Percentiles rank a stretch among this genome's conserved stretches.
phyloP scores from a whole-genome alignment of 495 filamentous ascomycete species.

The Xylaria longipes region DNA sequence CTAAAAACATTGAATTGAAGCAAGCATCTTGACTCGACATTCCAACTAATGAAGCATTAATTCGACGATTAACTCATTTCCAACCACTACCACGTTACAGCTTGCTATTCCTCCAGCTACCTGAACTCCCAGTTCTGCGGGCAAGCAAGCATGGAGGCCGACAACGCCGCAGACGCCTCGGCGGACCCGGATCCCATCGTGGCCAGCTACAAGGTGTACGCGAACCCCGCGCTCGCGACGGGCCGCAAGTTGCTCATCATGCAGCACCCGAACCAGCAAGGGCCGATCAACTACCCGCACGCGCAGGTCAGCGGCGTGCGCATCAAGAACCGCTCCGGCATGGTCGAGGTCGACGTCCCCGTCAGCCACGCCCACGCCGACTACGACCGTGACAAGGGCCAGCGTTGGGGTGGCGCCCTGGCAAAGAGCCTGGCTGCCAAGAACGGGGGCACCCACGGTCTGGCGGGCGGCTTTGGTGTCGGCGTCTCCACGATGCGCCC shows the following conservation, averaged over 20 bases:
- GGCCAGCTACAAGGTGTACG: slow-evolving; percentile 55
- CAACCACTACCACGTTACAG: not conserved
- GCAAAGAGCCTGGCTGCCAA: slow-evolving; percentile 50
- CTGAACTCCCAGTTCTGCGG: not conserved
- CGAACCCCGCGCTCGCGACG: slow-evolving; percentile 49
- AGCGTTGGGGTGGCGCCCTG: slow-evolving; percentile 52
- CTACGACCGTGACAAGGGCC: slow-evolving; percentile 56
- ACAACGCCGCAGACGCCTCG: slow-evolving; percentile 19
- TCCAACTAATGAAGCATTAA: not conserved
- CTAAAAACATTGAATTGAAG: slow-evolving; percentile 15
- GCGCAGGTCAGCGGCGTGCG: slow-evolving; percentile 44
- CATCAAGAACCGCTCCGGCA: slow-evolving; percentile 52
- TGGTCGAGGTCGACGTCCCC: slow-evolving; percentile 57
- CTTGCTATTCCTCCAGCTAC: not conserved
- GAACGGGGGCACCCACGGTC: slow-evolving; percentile 53
- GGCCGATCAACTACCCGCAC: slow-evolving; percentile 39
- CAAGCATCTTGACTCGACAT: not conserved
- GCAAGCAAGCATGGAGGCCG: slow-evolving; percentile 8
- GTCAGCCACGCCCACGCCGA: slow-evolving; percentile 43
- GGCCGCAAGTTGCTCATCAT: slow-evolving; percentile 54
- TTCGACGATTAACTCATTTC: not conserved
- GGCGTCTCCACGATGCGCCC: slow-evolving; percentile 37
- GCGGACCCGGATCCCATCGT: slow-evolving; percentile 54
- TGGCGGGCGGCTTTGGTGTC: slow-evolving; percentile 55
- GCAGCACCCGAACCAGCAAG: slow-evolving; percentile 50